Conservation (phyloP, 495 filamentous ascomycete species). For the Apiosordaria backusii region DNA sequence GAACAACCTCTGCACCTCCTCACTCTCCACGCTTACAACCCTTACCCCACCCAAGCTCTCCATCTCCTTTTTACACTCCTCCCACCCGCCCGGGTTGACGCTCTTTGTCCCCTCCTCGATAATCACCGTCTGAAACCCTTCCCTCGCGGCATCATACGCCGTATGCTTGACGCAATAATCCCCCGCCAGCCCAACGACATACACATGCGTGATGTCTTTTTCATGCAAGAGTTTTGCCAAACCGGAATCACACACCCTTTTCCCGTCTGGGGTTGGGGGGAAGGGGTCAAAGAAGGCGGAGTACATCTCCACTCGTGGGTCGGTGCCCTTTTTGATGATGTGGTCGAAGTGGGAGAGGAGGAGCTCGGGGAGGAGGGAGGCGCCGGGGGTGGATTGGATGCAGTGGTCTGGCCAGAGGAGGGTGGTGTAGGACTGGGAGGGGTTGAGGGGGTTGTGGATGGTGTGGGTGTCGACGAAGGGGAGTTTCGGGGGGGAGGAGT, state of each 20-base stretch:
- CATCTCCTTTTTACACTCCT: constrained; percentile 53
- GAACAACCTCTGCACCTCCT: constrained; percentile 40
- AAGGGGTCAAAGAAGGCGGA: constrained; percentile 78
- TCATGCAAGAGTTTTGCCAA: constrained; percentile 55
- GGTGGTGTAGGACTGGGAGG: constrained; percentile 59
- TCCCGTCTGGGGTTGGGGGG: constrained; percentile 15
- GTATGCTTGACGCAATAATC: constrained; percentile 88
- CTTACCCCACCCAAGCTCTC: constrained; percentile 39
- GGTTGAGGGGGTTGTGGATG: constrained; percentile 66
- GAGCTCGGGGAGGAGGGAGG: constrained; percentile 72
- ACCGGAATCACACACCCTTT: constrained; percentile 56
- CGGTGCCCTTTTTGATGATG: constrained; percentile 73
- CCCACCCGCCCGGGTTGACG: constrained; percentile 61
- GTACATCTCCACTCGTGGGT: constrained; percentile 82
- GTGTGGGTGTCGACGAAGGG: constrained; percentile 62
- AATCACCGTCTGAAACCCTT: constrained; percentile 74
- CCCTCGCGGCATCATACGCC: constrained; percentile 68
- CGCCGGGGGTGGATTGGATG: constrained; percentile 68
- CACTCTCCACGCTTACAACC: constrained; percentile 42
- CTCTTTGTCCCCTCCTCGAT: constrained; percentile 73
- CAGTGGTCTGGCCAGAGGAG: constrained; percentile 90
- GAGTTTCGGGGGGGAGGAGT: constrained; percentile 39
- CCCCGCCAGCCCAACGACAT: constrained; percentile 76
- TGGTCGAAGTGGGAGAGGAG: constrained; percentile 55
- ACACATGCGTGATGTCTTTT: constrained; percentile 67